Conservation (phyloP, 768 basidiomycete species). For the Mrakia gelida region DNA sequence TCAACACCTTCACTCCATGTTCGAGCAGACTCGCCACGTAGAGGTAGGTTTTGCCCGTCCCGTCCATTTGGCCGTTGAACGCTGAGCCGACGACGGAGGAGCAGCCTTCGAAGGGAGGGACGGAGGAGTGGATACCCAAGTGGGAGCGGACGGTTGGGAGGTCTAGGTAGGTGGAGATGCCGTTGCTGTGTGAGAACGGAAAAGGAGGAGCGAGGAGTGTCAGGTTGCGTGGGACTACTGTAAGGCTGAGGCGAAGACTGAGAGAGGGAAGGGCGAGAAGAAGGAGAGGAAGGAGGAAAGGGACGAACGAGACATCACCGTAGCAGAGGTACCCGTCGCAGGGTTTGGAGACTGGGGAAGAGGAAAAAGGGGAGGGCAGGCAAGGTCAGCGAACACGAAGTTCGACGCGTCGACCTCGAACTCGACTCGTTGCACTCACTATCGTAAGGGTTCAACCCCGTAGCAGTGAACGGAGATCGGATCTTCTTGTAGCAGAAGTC, state of each 20-base stretch:
- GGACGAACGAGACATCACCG: background rate
- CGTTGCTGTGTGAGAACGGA: background rate
- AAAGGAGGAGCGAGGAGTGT: background rate
- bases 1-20: conserved; percentile 66
- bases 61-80: conserved; percentile 60
- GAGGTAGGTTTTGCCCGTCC: conserved; percentile 53
- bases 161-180: conserved; percentile 61
- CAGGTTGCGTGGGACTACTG: too few relatives aligned
- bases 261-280: background rate
- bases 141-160: conserved; percentile 52
- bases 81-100: conserved; percentile 50
- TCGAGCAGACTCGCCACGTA: conserved; percentile 69
- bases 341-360: conserved; percentile 55
- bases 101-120: conserved; percentile 58
- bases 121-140: conserved; percentile 57
- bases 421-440: background rate
- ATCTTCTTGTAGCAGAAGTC: conserved; percentile 27
- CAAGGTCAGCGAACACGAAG: conserved; percentile 49
- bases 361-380: conserved; percentile 47
- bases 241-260: too few relatives aligned
- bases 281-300: background rate
- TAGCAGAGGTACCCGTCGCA: conserved; percentile 15
- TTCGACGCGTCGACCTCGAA: conserved; percentile 55
- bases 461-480: conserved; percentile 47
- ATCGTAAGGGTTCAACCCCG: conserved; percentile 46